Percentiles rank a stretch among this genome's conserved stretches.
Conservation (phyloP, 257 asterid genomes). For the Fraxinus excelsior region DNA sequence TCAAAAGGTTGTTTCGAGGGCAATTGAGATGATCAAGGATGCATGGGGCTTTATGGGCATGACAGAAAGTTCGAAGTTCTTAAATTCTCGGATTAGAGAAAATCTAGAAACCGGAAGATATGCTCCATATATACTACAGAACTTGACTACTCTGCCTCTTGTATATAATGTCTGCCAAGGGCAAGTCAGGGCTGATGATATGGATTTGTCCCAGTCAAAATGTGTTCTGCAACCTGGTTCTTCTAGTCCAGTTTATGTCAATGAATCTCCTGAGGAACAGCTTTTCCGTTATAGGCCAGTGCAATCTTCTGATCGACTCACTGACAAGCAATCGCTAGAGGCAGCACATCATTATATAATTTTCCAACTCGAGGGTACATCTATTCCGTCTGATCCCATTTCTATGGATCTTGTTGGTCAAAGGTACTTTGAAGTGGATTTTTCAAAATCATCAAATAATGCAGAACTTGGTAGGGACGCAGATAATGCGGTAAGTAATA, state of each 20-base stretch:
- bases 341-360: conserved; percentile 72
- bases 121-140: conserved; percentile 90
- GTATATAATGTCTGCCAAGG: conserved; percentile 57
- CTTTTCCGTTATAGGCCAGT: conserved; percentile 59
- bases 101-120: conserved; percentile 59
- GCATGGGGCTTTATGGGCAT: conserved; percentile 47
- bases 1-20: conserved; percentile 69
- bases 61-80: conserved; percentile 40
- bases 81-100: conserved; percentile 45
- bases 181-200: conserved; percentile 53
- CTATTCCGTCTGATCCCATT: conserved; percentile 74
- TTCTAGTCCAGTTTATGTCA: conserved; percentile 68
- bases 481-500: conserved; percentile 41
- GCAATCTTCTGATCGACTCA: conserved; percentile 67
- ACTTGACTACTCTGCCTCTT: conserved; percentile 84
- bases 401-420: conserved; percentile 98
- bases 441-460: conserved; percentile 64
- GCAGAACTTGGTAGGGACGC: conserved; percentile 42
- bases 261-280: conserved; percentile 73
- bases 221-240: conserved; percentile 76
- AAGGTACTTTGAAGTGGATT: conserved; percentile 85
- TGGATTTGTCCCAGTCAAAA: conserved; percentile 55
- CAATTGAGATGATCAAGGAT: conserved; percentile 65
- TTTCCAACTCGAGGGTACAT: conserved; percentile 87
- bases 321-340: conserved; percentile 62